Evolutionary conservation across 495 filamentous ascomycete genomes (phyloP).

Genomic region (Podospora bellae-mahoneyi): DNA sequence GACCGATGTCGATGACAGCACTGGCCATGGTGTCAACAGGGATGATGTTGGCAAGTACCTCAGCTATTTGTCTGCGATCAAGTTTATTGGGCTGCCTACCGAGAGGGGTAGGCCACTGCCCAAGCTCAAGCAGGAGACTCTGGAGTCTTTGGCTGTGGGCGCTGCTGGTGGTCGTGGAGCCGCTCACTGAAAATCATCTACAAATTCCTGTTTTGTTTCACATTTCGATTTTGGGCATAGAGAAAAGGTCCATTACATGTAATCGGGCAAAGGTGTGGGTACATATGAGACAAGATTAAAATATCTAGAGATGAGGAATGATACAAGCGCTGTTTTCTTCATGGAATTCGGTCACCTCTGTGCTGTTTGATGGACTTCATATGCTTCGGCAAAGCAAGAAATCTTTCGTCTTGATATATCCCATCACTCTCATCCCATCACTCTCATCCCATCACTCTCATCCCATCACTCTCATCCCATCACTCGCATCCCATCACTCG

Average conservation of each 20-base stretch:
- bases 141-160: slow-evolving; percentile 39
- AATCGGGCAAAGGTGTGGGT: not conserved
- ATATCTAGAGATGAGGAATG: slow-evolving; percentile 3
- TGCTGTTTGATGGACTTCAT: not conserved
- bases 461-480: no score
- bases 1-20: slow-evolving; percentile 61
- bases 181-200: slow-evolving; percentile 19
- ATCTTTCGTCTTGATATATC: no score
- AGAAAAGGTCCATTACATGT: not conserved
- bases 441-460: no score
- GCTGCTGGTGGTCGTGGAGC: slow-evolving; percentile 33
- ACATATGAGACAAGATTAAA: not conserved
- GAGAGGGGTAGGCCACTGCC: slow-evolving; percentile 50
- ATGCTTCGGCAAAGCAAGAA: no score
- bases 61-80: slow-evolving; percentile 65
- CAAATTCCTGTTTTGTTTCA: not conserved
- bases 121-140: slow-evolving; percentile 49
- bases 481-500: no score
- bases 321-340: not conserved
- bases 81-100: slow-evolving; percentile 62
- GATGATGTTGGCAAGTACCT: slow-evolving; percentile 71
- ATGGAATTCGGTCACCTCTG: not conserved
- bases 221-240: not conserved
- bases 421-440: no score
- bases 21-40: slow-evolving; percentile 60